Evolutionary conservation across 371 early-diverging fungal genomes (phyloP).

Genomic region (Vittaforma corneae): DNA sequence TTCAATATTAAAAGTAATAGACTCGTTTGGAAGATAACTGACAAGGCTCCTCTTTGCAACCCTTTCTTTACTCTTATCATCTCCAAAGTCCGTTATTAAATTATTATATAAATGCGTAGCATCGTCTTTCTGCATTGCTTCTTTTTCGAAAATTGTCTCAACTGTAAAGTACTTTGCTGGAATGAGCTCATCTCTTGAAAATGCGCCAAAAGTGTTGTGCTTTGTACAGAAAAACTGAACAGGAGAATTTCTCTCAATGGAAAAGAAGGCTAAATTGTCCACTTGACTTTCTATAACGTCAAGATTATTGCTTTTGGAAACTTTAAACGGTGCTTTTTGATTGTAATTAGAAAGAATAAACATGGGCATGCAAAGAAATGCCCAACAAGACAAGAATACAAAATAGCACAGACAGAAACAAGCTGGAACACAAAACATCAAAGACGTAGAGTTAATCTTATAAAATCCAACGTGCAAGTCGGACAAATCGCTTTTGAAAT

Average conservation of each 20-base stretch:
- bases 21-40: neutral
- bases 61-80: slow-evolving; percentile 6
- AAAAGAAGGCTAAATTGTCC: slow-evolving; percentile 6
- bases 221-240: slow-evolving; percentile 14
- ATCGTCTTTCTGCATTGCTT: neutral
- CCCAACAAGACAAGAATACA: too few relatives aligned
- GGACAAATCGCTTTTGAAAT: too few relatives aligned
- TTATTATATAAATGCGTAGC: neutral
- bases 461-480: too few relatives aligned
- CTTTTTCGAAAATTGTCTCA: slow-evolving; percentile 18
- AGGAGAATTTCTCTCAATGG: slow-evolving; percentile 5
- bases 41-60: slow-evolving; percentile 14
- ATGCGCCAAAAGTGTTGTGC: neutral
- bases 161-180: neutral
- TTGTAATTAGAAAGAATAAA: neutral
- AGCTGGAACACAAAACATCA: too few relatives aligned
- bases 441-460: too few relatives aligned
- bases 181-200: neutral
- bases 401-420: too few relatives aligned
- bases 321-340: neutral
- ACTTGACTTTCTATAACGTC: neutral
- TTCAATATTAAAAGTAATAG: slow-evolving; percentile 1
- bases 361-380: neutral
- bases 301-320: neutral
- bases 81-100: slow-evolving; percentile 27